Evolutionary conservation across 306 rosid genomes (phyloP).

Genomic region (Sicyos baderoa): DNA sequence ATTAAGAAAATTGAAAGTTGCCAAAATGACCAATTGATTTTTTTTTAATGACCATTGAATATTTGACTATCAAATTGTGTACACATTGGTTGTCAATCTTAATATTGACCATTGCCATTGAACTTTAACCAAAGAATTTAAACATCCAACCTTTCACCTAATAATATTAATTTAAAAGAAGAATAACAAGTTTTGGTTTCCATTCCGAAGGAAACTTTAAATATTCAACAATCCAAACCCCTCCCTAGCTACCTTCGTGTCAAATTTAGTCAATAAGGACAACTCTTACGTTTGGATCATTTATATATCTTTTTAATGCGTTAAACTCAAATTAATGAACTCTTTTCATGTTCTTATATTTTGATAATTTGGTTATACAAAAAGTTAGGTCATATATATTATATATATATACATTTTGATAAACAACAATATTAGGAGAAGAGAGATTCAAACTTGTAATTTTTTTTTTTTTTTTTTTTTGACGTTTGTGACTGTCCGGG

Average conservation of each 20-base stretch:
- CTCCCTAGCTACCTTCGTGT: not conserved
- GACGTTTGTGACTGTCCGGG: no score
- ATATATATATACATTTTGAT: no score
- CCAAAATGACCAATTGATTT: not conserved
- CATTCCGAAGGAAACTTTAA: not conserved
- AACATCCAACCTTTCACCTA: not conserved
- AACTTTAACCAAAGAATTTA: not conserved
- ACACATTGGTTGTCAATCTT: constrained; percentile 11
- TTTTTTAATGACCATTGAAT: constrained; percentile 7
- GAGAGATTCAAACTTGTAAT: no score
- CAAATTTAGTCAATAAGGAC: not conserved
- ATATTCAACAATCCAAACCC: not conserved
- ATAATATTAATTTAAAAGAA: not conserved
- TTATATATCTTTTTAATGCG: not conserved
- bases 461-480: no score
- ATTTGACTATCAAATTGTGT: not conserved
- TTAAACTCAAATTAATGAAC: not conserved
- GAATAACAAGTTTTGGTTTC: not conserved
- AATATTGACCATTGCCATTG: not conserved
- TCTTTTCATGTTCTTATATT: not conserved
- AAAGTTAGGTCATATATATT: no score
- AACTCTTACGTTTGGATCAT: not conserved
- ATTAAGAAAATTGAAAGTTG: not conserved
- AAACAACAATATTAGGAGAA: no score
- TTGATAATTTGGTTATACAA: not conserved